These are phyloP conservation scores for Fonsecaea monophora DNA, from an alignment of 2,329 filamentous ascomycete genomes.

Conservation along the genomic window DNA sequence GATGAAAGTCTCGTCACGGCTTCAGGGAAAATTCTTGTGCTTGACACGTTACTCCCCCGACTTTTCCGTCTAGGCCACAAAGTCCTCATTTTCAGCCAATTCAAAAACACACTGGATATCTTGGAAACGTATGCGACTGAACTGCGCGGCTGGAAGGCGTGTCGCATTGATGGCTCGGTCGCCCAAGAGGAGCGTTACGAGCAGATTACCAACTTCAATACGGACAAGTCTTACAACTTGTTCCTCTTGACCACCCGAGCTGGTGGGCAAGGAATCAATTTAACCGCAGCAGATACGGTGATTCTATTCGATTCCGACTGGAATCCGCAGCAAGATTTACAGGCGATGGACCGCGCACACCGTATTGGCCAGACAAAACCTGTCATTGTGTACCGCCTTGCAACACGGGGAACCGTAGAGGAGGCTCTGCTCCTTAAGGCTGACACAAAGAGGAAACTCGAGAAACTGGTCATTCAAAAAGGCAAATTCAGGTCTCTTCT, in stretches of 20 bases:
- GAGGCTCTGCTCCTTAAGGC: constrained; percentile 85
- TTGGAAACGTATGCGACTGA: constrained; percentile 82
- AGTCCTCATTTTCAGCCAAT: constrained; percentile 94
- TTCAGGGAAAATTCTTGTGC: constrained; percentile 93
- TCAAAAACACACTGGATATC: constrained; percentile 91
- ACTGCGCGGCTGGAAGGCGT: constrained; percentile 80
- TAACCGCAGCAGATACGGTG: constrained; percentile 89
- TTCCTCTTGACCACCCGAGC: constrained; percentile 91
- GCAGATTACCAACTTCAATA: constrained; percentile 77
- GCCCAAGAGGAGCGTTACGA: constrained; percentile 72
- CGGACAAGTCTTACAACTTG: constrained; percentile 68
- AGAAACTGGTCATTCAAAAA: constrained; percentile 95
- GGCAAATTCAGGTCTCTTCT: constrained; percentile 77
- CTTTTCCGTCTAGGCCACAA: constrained; percentile 81
- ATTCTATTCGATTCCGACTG: constrained; percentile 90
- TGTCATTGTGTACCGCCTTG: constrained; percentile 91
- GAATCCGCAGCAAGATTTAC: constrained; percentile 96
- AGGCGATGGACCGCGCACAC: constrained; percentile 94
- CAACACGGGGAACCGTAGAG: constrained; percentile 91
- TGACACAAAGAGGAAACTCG: constrained; percentile 87
- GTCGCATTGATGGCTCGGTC: constrained; percentile 89
- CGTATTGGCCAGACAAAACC: constrained; percentile 92
- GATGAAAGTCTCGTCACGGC: constrained; percentile 85
- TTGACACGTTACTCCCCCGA: constrained; percentile 81
- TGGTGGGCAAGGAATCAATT: constrained; percentile 93